Conservation (phyloP, 2,329 filamentous ascomycete genomes). For the Teratosphaeria epicoccoides region DNA sequence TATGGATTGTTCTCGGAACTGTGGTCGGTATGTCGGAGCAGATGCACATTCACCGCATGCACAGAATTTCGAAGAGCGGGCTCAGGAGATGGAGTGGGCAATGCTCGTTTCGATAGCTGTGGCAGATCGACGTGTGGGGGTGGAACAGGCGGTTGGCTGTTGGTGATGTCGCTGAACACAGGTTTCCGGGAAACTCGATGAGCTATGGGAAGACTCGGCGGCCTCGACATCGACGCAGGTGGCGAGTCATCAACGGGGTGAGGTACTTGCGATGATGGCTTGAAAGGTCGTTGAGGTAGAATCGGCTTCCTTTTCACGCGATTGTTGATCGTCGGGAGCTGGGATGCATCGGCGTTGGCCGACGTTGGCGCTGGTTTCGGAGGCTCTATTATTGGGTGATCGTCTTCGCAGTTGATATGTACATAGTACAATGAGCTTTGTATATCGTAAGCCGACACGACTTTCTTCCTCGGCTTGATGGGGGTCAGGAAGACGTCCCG, state of each 20-base stretch:
- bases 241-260: slow-evolving; percentile 8
- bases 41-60: slow-evolving; percentile 14
- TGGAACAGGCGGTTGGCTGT: not conserved
- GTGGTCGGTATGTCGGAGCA: slow-evolving; percentile 13
- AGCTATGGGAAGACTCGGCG: slow-evolving; percentile 6
- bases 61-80: slow-evolving; percentile 10
- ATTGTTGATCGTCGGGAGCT: slow-evolving; percentile 10
- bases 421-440: slow-evolving; percentile 83
- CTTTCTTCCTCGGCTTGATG: slow-evolving; percentile 77
- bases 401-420: slow-evolving; percentile 56
- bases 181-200: slow-evolving; percentile 18
- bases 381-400: slow-evolving; percentile 35
- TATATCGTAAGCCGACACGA: slow-evolving; percentile 79
- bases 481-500: slow-evolving; percentile 89
- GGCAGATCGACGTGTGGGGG: slow-evolving; percentile 10
- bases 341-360: slow-evolving; percentile 9
- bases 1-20: slow-evolving; percentile 18
- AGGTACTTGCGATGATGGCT: not conserved
- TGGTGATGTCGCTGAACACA: slow-evolving; percentile 3
- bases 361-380: not conserved
- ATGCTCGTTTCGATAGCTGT: slow-evolving; percentile 11
- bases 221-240: not conserved
- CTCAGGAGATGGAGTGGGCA: slow-evolving; percentile 20
- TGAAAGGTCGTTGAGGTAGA: not conserved
- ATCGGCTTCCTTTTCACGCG: slow-evolving; percentile 1